These are phyloP conservation scores for Sporothrix inflata DNA, from an alignment of 2,329 filamentous ascomycete species.

Conservation along the genomic window DNA sequence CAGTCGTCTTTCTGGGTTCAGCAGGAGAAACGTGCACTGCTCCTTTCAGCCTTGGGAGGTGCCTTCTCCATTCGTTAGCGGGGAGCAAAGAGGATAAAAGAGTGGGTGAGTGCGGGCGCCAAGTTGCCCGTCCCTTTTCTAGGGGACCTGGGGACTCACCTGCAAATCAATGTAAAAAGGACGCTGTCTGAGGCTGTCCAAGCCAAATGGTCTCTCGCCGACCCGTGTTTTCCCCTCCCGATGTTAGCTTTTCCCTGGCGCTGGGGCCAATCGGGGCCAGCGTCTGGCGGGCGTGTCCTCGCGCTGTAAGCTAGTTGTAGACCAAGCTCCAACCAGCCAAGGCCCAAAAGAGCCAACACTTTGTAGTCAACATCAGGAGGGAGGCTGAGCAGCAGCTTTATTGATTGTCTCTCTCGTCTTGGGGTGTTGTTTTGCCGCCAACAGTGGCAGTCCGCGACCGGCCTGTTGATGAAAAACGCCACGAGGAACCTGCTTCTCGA, in stretches of 20 bases:
- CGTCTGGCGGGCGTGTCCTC: conserved; percentile 6
- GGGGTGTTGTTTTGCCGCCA: background rate
- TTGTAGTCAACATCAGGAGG: background rate
- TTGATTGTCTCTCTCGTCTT: background rate
- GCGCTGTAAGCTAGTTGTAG: background rate
- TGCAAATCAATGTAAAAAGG: background rate
- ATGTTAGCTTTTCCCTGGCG: background rate
- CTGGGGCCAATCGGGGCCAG: background rate
- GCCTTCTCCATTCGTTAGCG: background rate
- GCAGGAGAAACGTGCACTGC: background rate
- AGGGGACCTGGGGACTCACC: background rate
- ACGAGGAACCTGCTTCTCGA: background rate
- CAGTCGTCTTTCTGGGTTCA: background rate
- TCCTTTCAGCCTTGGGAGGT: conserved; percentile 13
- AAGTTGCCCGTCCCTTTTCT: background rate
- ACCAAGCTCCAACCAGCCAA: conserved; percentile 12
- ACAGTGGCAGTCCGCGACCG: background rate
- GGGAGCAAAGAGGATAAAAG: background rate
- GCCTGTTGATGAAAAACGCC: background rate
- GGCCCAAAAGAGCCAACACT: background rate
- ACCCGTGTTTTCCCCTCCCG: background rate
- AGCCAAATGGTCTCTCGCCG: background rate
- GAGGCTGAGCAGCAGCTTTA: conserved; percentile 19
- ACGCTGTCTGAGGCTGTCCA: background rate
- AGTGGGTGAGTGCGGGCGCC: conserved; percentile 12